phyloP scores from a whole-genome alignment of 352 stramenopile species.

The Phytophthora fragariae region DNA sequence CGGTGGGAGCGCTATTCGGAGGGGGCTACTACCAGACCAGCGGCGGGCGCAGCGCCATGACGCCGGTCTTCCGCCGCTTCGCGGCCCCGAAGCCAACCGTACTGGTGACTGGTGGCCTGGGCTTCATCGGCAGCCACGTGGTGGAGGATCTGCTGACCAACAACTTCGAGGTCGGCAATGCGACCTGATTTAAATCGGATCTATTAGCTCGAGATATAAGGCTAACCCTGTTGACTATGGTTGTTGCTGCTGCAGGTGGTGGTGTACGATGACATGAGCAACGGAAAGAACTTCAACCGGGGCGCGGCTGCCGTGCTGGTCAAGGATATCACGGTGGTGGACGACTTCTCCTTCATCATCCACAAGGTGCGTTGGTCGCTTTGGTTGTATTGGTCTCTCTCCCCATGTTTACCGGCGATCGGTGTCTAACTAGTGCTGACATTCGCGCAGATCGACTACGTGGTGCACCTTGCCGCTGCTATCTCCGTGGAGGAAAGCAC shows the following conservation, averaged over 20 bases:
- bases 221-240: slow-evolving; percentile 3
- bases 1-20: slow-evolving; percentile 71
- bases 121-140: slow-evolving; percentile 89
- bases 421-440: slow-evolving; percentile 9
- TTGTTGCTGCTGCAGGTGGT: slow-evolving; percentile 58
- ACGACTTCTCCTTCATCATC: slow-evolving; percentile 83
- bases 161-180: slow-evolving; percentile 64
- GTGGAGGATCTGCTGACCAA: slow-evolving; percentile 83
- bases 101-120: slow-evolving; percentile 81
- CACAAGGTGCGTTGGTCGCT: slow-evolving; percentile 59
- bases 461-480: slow-evolving; percentile 83
- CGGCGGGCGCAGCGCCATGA: slow-evolving; percentile 32
- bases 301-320: slow-evolving; percentile 74
- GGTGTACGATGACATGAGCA: slow-evolving; percentile 91
- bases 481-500: slow-evolving; percentile 90
- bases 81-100: slow-evolving; percentile 56
- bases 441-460: slow-evolving; percentile 70
- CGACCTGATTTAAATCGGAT: slow-evolving; percentile 11
- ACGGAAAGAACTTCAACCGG: slow-evolving; percentile 88
- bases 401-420: background rate
- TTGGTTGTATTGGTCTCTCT: background rate
- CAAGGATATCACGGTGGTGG: slow-evolving; percentile 85
- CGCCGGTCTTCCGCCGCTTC: slow-evolving; percentile 40
- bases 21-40: slow-evolving; percentile 68
- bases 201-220: background rate